Percentiles rank a stretch among this genome's conserved stretches.
Conservation (phyloP, 331 rosid genomes). For the Quercus tomentella region DNA sequence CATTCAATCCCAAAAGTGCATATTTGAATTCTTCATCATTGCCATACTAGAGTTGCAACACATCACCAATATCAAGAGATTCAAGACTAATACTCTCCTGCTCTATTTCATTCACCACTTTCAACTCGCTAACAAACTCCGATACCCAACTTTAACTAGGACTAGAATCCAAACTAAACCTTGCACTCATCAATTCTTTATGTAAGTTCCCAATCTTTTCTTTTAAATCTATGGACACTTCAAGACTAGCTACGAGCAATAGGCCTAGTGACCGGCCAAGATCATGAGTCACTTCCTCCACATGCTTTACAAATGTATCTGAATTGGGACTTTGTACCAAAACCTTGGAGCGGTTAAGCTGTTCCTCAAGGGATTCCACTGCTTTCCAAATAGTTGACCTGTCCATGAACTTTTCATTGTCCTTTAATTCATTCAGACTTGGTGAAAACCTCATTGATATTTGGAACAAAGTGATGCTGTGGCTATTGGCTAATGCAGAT, state of each 20-base stretch:
- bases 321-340: slow-evolving; percentile 35
- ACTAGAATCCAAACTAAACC: slow-evolving; percentile 37
- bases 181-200: slow-evolving; percentile 54
- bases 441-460: slow-evolving; percentile 6
- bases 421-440: slow-evolving; percentile 57
- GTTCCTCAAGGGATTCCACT: slow-evolving; percentile 66
- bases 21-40: slow-evolving; percentile 57
- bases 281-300: slow-evolving; percentile 65
- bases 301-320: slow-evolving; percentile 40
- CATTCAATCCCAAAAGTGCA: slow-evolving; percentile 52
- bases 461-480: no score
- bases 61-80: slow-evolving; percentile 34
- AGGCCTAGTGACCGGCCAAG: slow-evolving; percentile 83
- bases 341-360: slow-evolving; percentile 44
- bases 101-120: slow-evolving; percentile 44
- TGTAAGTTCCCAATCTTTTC: slow-evolving; percentile 47
- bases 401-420: slow-evolving; percentile 33
- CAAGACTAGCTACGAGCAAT: slow-evolving; percentile 58
- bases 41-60: slow-evolving; percentile 63
- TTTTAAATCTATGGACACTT: slow-evolving; percentile 49
- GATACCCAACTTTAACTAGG: slow-evolving; percentile 45
- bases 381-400: slow-evolving; percentile 58
- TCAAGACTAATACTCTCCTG: slow-evolving; percentile 35
- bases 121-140: slow-evolving; percentile 33
- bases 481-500: no score